Evolutionary conservation across 345 rosid genomes (phyloP), one percentile per base, ranked within the genome.

Genomic region (Carallia pectinifolia): DNA sequence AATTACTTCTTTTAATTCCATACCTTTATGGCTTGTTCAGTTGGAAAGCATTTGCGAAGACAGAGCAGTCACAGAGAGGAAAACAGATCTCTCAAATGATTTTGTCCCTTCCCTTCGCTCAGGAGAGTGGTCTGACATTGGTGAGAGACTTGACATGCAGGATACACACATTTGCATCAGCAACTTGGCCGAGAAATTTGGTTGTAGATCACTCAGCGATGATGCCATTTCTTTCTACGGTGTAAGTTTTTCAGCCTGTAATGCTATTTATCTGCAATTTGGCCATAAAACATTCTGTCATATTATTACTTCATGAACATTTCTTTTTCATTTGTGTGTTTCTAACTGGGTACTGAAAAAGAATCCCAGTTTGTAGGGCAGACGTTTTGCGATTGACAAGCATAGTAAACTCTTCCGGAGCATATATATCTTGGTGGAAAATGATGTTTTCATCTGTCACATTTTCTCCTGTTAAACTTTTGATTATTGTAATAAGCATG

Each of bases 121-220:
- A 1, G 98, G 98, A 69, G 91, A 88, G 62, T 93, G 91, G 84
- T 80, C 94, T 36, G 91, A 91, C 70, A 91, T 91, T 63, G 87
- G 96, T 4, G 64, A 65, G 19, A 89, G 97, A 48, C 2, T 63
- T 52, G 53, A 82, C 53, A 91, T 93, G 98, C 97, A 93, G 79
- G 98, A 93, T 73, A 87, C 90, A 33, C 81, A 86, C 73, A 58
- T 91, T 67, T 89, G 98, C 84, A 91, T 93, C 37, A 82, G 79
- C 6, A 85, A 91, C 74, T 67, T 93, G 79, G 85, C 94, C 39
- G 73, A 80, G 77, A 84, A 77, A n/a, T 84, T 84, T 75, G 83
- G 88, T 68, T 53, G 34, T 38, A 31, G 72, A 72, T 69, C 72
- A 62, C 76, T 70, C 64, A 66, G 47, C 30, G 78, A 76, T 13